Percentiles rank a stretch among this genome's conserved stretches.
Evolutionary conservation across 352 stramenopile species (phyloP).

Genomic region (Elongisporangium senticosum): DNA sequence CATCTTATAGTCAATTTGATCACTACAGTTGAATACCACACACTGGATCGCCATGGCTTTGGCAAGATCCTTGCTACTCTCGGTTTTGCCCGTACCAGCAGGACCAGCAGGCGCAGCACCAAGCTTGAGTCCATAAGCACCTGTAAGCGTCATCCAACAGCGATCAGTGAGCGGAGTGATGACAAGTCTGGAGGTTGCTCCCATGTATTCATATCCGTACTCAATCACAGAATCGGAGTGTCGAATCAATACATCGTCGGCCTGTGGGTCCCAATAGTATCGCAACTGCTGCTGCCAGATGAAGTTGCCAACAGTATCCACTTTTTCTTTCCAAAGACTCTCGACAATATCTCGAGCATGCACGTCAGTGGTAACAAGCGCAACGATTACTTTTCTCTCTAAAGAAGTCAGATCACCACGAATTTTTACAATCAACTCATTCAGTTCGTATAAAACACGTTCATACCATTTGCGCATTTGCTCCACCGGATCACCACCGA

Average conservation of each 20-base stretch:
- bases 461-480: conserved; percentile 69
- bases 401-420: conserved; percentile 84
- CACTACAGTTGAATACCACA: conserved; percentile 95
- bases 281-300: conserved; percentile 93
- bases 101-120: conserved; percentile 90
- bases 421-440: conserved; percentile 91
- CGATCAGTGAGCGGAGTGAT: conserved; percentile 90
- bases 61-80: conserved; percentile 94
- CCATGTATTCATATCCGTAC: conserved; percentile 96
- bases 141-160: conserved; percentile 95
- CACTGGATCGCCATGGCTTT: conserved; percentile 93
- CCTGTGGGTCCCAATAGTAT: conserved; percentile 91
- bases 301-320: conserved; percentile 82
- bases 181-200: conserved; percentile 82
- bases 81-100: conserved; percentile 95
- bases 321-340: conserved; percentile 57
- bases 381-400: conserved; percentile 90
- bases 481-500: conserved; percentile 20
- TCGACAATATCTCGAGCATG: conserved; percentile 89
- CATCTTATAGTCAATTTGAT: conserved; percentile 96
- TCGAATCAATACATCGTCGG: conserved; percentile 86
- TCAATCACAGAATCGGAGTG: conserved; percentile 85
- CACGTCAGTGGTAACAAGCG: conserved; percentile 91
- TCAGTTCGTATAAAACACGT: conserved; percentile 78
- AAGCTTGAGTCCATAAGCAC: conserved; percentile 90